Conservation (phyloP, 352 stramenopile species). For the Discostella stelligera region DNA sequence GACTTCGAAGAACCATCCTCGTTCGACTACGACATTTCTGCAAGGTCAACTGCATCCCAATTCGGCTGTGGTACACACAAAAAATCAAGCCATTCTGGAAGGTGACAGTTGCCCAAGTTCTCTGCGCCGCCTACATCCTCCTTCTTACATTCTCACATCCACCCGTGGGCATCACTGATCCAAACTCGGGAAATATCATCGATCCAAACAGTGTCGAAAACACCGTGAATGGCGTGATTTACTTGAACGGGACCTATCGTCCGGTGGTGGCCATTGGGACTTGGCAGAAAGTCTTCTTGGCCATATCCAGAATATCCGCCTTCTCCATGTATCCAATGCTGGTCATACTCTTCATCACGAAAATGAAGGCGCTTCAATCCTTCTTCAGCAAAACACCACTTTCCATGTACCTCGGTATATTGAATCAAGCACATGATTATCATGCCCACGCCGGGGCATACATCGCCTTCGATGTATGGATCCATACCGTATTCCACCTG, state of each 20-base stretch:
- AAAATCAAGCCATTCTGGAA: constrained; percentile 36
- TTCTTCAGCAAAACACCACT: constrained; percentile 43
- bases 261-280: constrained; percentile 40
- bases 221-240: constrained; percentile 48
- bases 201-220: constrained; percentile 39
- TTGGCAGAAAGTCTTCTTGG: constrained; percentile 28
- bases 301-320: constrained; percentile 43
- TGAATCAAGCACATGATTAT: constrained; percentile 33
- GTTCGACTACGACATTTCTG: not conserved
- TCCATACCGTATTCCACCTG: constrained; percentile 48
- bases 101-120: constrained; percentile 26
- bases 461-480: constrained; percentile 41
- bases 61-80: constrained; percentile 15
- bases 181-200: constrained; percentile 31
- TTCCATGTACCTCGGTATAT: constrained; percentile 36
- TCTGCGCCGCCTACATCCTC: constrained; percentile 43
- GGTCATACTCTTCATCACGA: constrained; percentile 51
- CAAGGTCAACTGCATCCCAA: not conserved
- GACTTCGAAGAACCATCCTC: not conserved
- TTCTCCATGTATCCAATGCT: constrained; percentile 59
- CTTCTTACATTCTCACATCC: constrained; percentile 36
- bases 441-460: constrained; percentile 46
- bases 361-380: constrained; percentile 40
- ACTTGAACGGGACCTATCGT: constrained; percentile 42
- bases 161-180: constrained; percentile 33